Base-by-base conservation (phyloP, 2,329 filamentous ascomycete genomes). In the Endocalyx cinctus region DNA sequence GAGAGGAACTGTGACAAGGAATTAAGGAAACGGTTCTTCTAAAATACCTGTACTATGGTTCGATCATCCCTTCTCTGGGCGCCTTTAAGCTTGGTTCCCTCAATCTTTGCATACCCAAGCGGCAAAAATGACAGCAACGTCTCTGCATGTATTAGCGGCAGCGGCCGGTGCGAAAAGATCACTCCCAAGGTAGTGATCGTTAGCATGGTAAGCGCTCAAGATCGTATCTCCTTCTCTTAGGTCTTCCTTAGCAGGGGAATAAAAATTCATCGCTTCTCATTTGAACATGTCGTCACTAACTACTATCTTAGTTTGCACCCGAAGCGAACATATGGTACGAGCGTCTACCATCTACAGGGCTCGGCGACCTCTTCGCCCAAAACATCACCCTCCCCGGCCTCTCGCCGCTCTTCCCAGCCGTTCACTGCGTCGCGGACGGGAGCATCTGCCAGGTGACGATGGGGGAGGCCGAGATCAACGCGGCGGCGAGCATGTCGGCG, bases 401-500 rank as follows among this genome's bases (percentile, higher is more conserved):
- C 10, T 84, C 79, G 1, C 77, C 80, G 49, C 57, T 82, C 3
- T 85, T 73, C 51, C 81, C 81, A 0, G 60, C 73, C 13, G 70
- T 79, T 1, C 75, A 81, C 54, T 89, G 84, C 57, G 79, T 75
- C 0, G 59, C 61, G 10, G 60, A 78, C 45, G 65, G 71, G 18
- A 64, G 69, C 4, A 62, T 88, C 29, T 88, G 84, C 58, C 82
- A 87, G 51, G 47, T 86, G 28, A 77, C 77, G 7, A 76, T 78
- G 2, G 82, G 82, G 35, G 79, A 82, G 55, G 68, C 70, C 8
- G 82, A 87, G 59, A 85, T 88, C 63, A 89, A 88, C 52, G 82
- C 84, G 0, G 84, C 84, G 0, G 60, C 72, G 6, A 79, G 79
- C 0, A 70, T 84, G 39, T 70, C 70, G 29, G 74, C 83, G 0